Base-by-base conservation (phyloP, 2,329 filamentous ascomycete genomes). In the Diaporthe vexans region DNA sequence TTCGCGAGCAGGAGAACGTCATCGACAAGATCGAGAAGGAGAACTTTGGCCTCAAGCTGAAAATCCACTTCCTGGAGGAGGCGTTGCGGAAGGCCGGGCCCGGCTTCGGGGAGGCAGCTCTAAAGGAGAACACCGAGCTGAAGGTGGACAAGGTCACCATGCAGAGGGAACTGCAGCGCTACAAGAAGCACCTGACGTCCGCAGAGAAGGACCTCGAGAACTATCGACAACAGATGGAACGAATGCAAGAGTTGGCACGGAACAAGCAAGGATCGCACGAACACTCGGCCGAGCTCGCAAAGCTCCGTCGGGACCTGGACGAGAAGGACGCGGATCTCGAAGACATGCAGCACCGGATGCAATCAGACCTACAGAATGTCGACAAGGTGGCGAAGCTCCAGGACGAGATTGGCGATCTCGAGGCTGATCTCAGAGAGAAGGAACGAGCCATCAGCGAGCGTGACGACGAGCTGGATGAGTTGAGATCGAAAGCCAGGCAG, bases 1-100 rank as follows among this genome's bases (percentile, higher is more conserved):
- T 99, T 74, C 92, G 95, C 76, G 97, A 99, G 81, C 97, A 99
- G 83, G 97, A 98, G 84, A 95, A 95, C 78, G 94, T 97, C 78
- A 96, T 99, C 78, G 94, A 98, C 85, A 94, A 94, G 81, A 96
- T 99, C 79, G 95, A 98, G 81, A 99, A 99, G 86, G 97, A 98
- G 81, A 99, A 99, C 81, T 99, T 98, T 81, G 95, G 95, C 33
- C 88, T 99, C 71, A 98, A 98, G 84, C 89, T 98, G 78, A 98
- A 98, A 83, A 98, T 98, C 71, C 95, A 98, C 83, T 99, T 97
- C 82, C 89, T 99, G 73, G 95, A 99, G 82, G 95, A 98, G 78
- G 94, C 94, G 19, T 85, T 99, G 67, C 91, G 93, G 71, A 98
- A 97, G 82, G 91, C 93, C 72, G 96, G 96, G 0, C 95, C 94